These are phyloP conservation scores for Thelonectria rubi DNA, from an alignment of 2,329 filamentous ascomycete species.

Conservation along the genomic window DNA sequence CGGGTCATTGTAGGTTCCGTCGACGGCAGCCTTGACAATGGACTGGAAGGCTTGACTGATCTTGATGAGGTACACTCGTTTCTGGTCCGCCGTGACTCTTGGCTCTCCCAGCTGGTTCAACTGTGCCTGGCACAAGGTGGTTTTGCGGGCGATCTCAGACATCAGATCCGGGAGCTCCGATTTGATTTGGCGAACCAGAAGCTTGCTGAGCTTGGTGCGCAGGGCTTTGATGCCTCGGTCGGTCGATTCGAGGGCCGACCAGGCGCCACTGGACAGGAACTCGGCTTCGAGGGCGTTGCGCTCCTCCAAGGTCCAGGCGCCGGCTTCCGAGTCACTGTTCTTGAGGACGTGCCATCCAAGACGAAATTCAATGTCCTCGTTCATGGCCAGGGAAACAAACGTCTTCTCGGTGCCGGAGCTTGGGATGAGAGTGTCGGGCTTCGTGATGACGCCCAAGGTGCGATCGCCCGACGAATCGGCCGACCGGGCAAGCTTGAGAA, in stretches of 20 bases:
- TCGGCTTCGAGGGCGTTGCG: constrained; percentile 52
- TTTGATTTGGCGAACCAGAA: constrained; percentile 59
- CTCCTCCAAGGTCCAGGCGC: constrained; percentile 41
- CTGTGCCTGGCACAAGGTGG: constrained; percentile 45
- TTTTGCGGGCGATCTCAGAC: constrained; percentile 51
- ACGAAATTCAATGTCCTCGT: constrained; percentile 56
- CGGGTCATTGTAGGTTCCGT: constrained; percentile 59
- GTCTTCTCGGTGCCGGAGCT: constrained; percentile 51
- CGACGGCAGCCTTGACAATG: constrained; percentile 55
- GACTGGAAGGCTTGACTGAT: constrained; percentile 56
- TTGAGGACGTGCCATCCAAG: constrained; percentile 64
- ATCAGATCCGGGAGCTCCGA: constrained; percentile 57
- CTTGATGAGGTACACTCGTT: constrained; percentile 57
- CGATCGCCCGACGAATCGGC: constrained; percentile 47
- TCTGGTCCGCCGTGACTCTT: constrained; percentile 56
- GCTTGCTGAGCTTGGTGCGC: constrained; percentile 57
- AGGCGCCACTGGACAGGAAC: constrained; percentile 56
- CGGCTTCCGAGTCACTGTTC: constrained; percentile 47
- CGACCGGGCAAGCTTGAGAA: constrained; percentile 56
- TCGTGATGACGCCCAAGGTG: constrained; percentile 67
- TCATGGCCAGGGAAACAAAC: constrained; percentile 55
- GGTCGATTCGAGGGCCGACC: constrained; percentile 47
- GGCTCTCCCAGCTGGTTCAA: constrained; percentile 60
- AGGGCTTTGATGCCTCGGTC: constrained; percentile 59
- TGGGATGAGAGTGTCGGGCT: constrained; percentile 55